phyloP scores from a whole-genome alignment of 1,139 yeast genomes.

The Yamadazyma oceani region DNA sequence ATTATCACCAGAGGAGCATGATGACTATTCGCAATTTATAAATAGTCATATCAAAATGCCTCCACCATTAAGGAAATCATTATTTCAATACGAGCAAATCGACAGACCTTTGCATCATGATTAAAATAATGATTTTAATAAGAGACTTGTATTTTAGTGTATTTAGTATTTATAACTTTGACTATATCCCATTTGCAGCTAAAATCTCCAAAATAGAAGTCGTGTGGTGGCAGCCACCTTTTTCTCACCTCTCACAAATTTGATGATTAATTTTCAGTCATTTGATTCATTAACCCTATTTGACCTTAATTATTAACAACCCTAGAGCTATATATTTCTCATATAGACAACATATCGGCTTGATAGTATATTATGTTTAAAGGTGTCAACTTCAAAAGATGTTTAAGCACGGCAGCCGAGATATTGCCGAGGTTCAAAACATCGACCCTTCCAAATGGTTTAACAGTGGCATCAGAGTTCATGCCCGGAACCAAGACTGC shows the following conservation, averaged over 20 bases:
- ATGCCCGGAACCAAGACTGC: slow-evolving; percentile 92
- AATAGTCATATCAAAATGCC: slow-evolving; percentile 25
- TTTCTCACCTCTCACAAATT: too few species aligned
- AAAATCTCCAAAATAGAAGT: too few species aligned
- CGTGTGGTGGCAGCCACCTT: too few species aligned
- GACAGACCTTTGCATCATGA: slow-evolving; percentile 20
- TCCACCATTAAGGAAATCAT: slow-evolving; percentile 28
- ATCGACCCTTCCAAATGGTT: slow-evolving; percentile 57
- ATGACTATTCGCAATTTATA: slow-evolving; percentile 14
- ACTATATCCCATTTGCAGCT: too few species aligned
- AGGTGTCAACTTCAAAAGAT: slow-evolving; percentile 6
- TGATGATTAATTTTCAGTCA: too few species aligned
- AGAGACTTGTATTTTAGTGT: too few species aligned
- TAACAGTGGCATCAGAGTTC: slow-evolving; percentile 88
- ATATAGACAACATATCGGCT: too few species aligned
- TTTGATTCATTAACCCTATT: too few species aligned
- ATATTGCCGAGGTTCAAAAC: slow-evolving; percentile 25
- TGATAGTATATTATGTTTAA: slow-evolving; percentile 4
- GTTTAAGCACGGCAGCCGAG: slow-evolving; percentile 13
- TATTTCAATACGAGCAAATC: slow-evolving; percentile 30
- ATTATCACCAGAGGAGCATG: slow-evolving; percentile 10
- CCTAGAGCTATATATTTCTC: too few species aligned
- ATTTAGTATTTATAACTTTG: too few species aligned
- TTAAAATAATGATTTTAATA: slow-evolving; percentile 4
- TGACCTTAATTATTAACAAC: too few species aligned